Conservation (phyloP, 176 grass and related monocot genomes). For the Oryza meyeriana region DNA sequence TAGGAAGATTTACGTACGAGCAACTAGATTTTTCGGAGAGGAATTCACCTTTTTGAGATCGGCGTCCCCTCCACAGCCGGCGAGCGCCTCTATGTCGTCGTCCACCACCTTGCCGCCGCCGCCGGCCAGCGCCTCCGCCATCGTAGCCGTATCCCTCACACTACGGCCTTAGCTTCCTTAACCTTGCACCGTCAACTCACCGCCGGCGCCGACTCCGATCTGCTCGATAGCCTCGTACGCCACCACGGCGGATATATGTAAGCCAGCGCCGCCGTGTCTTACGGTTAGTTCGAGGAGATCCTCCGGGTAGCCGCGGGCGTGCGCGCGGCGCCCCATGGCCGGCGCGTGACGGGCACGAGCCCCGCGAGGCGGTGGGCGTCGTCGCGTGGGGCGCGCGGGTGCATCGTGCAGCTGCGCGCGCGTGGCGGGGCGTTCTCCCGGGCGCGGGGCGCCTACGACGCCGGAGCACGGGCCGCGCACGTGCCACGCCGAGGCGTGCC, state of each 20-base stretch:
- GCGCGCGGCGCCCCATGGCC: neutral
- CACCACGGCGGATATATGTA: neutral
- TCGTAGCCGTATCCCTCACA: neutral
- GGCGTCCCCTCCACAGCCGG: neutral
- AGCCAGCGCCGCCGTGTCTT: too few species aligned
- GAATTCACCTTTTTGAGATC: neutral
- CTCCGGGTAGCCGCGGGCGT: neutral
- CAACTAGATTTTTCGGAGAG: neutral
- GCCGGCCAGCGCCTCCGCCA: neutral
- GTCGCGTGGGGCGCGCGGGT: too few species aligned
- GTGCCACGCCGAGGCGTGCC: too few species aligned
- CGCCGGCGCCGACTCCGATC: neutral
- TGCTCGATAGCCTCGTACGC: neutral
- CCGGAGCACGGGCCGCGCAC: too few species aligned
- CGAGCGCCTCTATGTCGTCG: conserved; percentile 8
- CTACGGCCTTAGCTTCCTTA: neutral
- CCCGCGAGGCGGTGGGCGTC: too few species aligned
- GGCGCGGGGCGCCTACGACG: too few species aligned
- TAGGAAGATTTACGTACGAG: neutral
- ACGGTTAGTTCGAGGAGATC: neutral
- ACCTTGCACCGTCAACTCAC: neutral
- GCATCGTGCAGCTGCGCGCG: too few species aligned
- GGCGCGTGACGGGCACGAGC: neutral
- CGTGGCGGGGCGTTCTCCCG: too few species aligned
- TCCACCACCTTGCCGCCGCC: neutral